Conservation (phyloP, 768 basidiomycete genomes). For the Rickenella mellea region DNA sequence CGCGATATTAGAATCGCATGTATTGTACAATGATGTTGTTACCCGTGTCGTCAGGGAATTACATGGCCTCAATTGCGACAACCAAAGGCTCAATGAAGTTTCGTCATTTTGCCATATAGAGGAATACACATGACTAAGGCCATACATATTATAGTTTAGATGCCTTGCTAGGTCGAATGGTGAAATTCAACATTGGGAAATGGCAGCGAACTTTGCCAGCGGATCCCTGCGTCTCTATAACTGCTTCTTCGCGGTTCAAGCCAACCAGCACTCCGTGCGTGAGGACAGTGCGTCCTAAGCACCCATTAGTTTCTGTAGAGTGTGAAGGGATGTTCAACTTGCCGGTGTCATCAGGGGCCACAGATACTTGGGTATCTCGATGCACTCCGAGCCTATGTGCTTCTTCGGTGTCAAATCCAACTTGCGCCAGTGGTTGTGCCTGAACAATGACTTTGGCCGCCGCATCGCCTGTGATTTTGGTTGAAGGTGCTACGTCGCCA, state of each 20-base stretch:
- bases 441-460: slow-evolving; percentile 34
- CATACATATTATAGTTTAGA: not conserved
- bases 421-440: slow-evolving; percentile 23
- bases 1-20: not conserved
- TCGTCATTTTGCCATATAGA: not conserved
- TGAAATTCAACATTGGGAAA: slow-evolving; percentile 35
- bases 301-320: not conserved
- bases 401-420: slow-evolving; percentile 39
- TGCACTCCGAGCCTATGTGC: slow-evolving; percentile 32
- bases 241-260: slow-evolving; percentile 37
- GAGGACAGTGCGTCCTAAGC: not conserved
- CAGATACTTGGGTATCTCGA: slow-evolving; percentile 25
- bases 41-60: not conserved
- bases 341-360: slow-evolving; percentile 44
- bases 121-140: not conserved
- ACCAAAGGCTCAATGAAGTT: not conserved
- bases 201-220: slow-evolving; percentile 37
- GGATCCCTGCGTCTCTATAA: slow-evolving; percentile 34
- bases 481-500: slow-evolving; percentile 14
- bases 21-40: not conserved
- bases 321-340: slow-evolving; percentile 1
- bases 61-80: not conserved
- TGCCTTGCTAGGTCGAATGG: not conserved
- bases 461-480: slow-evolving; percentile 26
- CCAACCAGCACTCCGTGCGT: slow-evolving; percentile 42